These are phyloP conservation scores for Oryza glumipatula DNA, from an alignment of 176 grass and related monocot genomes.

Conservation along the genomic window DNA sequence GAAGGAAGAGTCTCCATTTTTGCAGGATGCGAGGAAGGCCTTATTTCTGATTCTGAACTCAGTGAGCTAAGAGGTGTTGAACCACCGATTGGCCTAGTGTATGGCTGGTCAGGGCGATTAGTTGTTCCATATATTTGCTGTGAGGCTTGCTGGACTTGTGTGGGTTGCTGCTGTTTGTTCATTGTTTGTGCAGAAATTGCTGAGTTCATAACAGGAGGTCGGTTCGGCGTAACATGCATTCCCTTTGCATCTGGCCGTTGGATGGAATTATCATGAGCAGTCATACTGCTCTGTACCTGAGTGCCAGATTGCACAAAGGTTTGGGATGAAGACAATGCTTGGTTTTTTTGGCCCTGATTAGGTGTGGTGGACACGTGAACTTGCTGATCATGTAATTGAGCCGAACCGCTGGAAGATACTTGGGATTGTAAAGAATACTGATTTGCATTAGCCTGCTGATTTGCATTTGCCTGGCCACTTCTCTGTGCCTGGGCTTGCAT, in stretches of 20 bases:
- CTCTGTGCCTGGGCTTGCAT: conserved; percentile 62
- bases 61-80: conserved; percentile 43
- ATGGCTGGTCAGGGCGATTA: conserved; percentile 41
- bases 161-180: conserved; percentile 50
- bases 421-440: conserved; percentile 64
- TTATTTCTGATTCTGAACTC: conserved; percentile 33
- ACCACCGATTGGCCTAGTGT: conserved; percentile 51
- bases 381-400: conserved; percentile 55
- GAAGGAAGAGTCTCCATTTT: conserved; percentile 30
- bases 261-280: conserved; percentile 40
- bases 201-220: conserved; percentile 38
- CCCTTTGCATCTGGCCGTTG: conserved; percentile 48
- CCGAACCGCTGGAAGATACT: conserved; percentile 56
- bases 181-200: conserved; percentile 44
- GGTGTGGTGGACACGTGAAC: conserved; percentile 45
- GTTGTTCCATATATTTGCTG: conserved; percentile 51
- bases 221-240: conserved; percentile 42
- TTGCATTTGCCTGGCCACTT: conserved; percentile 67
- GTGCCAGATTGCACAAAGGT: conserved; percentile 46
- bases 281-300: conserved; percentile 34
- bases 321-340: conserved; percentile 34
- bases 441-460: conserved; percentile 73
- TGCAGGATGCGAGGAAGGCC: conserved; percentile 42
- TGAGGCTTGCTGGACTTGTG: conserved; percentile 45
- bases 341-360: conserved; percentile 55